Evolutionary conservation across 2,329 filamentous ascomycete genomes (phyloP), one percentile per base, ranked within the genome.

Genomic region (Aspergillus vadensis): DNA sequence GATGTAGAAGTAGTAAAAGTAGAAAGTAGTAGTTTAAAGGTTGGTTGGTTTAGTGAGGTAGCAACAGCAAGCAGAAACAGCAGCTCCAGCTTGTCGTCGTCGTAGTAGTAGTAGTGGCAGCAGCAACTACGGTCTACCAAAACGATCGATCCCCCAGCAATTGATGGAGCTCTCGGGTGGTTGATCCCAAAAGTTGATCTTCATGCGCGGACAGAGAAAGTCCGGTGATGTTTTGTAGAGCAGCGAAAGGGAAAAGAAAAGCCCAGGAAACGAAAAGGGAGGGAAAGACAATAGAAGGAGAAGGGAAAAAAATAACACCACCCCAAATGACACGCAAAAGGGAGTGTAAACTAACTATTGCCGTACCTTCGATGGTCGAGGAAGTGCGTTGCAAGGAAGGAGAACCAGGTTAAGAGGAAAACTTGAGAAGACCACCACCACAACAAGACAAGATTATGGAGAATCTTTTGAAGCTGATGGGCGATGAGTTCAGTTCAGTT

Each of bases 321-420:
- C 21, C 47, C 47, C 25, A n/a, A 23, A 25, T 50, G 47, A 30
- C 21, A 50, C 14, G 47, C 47, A 32, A 36, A 36, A 36, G 32
- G 32, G 32, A 36, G 32, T 36, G 32, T 14, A 12, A 12, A 14
- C 5, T 36, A 36, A 36, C 4, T 36, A 36, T 15, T 36, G 32
- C 32, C 32, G 32, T 36, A 14, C 32, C 32, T 36, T 36, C 4
- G 32, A 32, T 15, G 19, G 2, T 17, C 4, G 55, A 38, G 47
- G 47, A 25, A 58, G 17, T 36, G 38, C 43, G 19, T 19, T 19
- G 19, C 32, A 36, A 59, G 48, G 47, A 30, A 50, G 39, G 48
- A 57, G 60, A 50, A 58, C 51, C 58, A 27, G 47, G 58, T 12
- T 57, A 59, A 56, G 25, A 61, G 56, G 50, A 47, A 15, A 21